These are phyloP conservation scores for Rhynchospora tenuis DNA, from an alignment of 176 grass and related monocot species.

Conservation along the genomic window DNA sequence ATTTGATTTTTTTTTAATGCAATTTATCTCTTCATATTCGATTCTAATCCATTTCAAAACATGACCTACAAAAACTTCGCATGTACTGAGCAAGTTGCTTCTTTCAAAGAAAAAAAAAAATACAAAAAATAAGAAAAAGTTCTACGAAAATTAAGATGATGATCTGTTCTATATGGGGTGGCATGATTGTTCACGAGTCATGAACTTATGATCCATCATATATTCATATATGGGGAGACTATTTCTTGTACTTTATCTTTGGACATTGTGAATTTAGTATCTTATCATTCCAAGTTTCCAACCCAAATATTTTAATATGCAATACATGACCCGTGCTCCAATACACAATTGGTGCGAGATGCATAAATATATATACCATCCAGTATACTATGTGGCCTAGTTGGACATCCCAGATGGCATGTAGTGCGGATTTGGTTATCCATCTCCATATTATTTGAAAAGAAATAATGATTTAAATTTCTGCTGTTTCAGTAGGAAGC, in stretches of 20 bases:
- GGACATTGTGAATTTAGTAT: background rate
- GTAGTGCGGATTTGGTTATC: too few species aligned
- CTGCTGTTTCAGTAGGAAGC: background rate
- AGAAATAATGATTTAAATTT: background rate
- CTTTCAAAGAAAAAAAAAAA: background rate
- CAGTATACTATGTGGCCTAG: too few species aligned
- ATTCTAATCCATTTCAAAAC: too few species aligned
- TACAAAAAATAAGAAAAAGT: background rate
- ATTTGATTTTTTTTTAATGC: too few species aligned
- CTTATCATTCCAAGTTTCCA: background rate
- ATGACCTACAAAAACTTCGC: too few species aligned
- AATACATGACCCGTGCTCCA: background rate
- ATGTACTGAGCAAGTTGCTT: background rate
- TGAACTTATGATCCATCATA: background rate
- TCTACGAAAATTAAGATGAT: background rate
- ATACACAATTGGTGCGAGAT: background rate
- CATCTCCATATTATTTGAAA: too few species aligned
- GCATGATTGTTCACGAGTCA: background rate
- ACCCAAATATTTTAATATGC: background rate
- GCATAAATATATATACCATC: too few species aligned
- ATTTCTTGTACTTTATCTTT: conserved; percentile 1
- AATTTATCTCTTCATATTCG: too few species aligned
- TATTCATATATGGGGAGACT: background rate
- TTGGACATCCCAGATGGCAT: too few species aligned
- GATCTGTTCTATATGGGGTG: background rate